These are phyloP conservation scores for Paramyrothecium roridum DNA, from an alignment of 2,329 filamentous ascomycete genomes.

Conservation along the genomic window DNA sequence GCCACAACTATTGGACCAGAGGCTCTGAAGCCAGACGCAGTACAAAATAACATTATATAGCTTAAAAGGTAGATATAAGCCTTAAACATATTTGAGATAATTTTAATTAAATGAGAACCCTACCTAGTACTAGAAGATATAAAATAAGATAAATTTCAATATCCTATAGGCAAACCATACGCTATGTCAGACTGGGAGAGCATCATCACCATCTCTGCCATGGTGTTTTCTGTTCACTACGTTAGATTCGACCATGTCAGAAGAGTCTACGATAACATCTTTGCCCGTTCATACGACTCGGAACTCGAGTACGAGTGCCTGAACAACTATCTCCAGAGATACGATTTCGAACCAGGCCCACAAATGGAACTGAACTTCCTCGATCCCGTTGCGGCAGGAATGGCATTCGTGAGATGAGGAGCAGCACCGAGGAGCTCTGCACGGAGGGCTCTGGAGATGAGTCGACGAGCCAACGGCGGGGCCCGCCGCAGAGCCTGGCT, in stretches of 20 bases:
- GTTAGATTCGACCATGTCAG: not conserved
- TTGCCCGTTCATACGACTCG: not conserved
- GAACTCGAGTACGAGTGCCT: not conserved
- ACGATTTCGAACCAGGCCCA: not conserved
- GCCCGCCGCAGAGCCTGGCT: not conserved
- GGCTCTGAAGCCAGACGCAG: too few relatives aligned
- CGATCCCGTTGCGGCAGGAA: not conserved
- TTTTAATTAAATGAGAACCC: too few relatives aligned
- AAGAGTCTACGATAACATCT: not conserved
- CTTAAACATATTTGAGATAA: too few relatives aligned
- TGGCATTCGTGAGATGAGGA: not conserved
- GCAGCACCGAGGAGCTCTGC: not conserved
- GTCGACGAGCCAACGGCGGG: not conserved
- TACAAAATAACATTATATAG: too few relatives aligned
- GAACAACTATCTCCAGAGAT: not conserved
- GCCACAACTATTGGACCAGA: too few relatives aligned
- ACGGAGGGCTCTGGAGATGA: not conserved
- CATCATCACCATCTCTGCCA: not conserved
- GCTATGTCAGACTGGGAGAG: not conserved
- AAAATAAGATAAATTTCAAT: not conserved
- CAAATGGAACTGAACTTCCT: not conserved
- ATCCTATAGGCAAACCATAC: not conserved
- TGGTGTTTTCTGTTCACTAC: not conserved
- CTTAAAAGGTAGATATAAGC: too few relatives aligned
- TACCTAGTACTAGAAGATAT: too few relatives aligned